A percentile compares a stretch with the other conserved stretches of the same genome.
These are phyloP conservation scores for Neocucurbitaria cava DNA, from an alignment of 2,329 filamentous ascomycete species.

Conservation along the genomic window DNA sequence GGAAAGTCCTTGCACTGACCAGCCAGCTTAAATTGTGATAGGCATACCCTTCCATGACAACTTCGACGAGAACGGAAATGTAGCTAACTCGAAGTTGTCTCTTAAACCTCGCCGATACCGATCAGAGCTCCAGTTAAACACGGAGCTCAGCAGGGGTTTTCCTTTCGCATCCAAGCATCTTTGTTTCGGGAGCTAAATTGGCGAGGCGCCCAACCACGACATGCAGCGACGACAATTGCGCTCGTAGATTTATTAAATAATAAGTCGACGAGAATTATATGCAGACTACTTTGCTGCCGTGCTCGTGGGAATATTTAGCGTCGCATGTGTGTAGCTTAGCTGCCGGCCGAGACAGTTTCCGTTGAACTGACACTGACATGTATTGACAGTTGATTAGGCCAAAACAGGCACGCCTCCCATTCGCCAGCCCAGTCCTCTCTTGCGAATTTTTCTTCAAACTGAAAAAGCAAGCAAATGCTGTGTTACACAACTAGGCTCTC, in stretches of 20 bases:
- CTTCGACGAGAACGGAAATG: not conserved
- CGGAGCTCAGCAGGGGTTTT: constrained; percentile 2
- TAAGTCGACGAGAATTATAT: not conserved
- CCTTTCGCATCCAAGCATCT: constrained; percentile 6
- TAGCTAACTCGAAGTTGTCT: not conserved
- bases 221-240: constrained; percentile 1
- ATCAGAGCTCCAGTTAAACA: not conserved
- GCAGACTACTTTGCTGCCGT: not conserved
- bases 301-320: not conserved
- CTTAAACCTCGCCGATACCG: not conserved
- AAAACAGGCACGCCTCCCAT: not conserved
- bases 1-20: not conserved
- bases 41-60: constrained; percentile 1
- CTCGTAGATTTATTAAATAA: not conserved
- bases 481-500: not conserved
- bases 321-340: not conserved
- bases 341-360: constrained; percentile 1
- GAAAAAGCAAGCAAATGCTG: not conserved
- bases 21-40: not conserved
- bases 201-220: not conserved
- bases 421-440: not conserved
- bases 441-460: not conserved
- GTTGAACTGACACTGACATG: constrained; percentile 4
- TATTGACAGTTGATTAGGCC: constrained; percentile 2
- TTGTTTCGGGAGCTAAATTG: constrained; percentile 14